phyloP scores from a whole-genome alignment of 139 green algal species.

The Coccomyxa sp. region DNA sequence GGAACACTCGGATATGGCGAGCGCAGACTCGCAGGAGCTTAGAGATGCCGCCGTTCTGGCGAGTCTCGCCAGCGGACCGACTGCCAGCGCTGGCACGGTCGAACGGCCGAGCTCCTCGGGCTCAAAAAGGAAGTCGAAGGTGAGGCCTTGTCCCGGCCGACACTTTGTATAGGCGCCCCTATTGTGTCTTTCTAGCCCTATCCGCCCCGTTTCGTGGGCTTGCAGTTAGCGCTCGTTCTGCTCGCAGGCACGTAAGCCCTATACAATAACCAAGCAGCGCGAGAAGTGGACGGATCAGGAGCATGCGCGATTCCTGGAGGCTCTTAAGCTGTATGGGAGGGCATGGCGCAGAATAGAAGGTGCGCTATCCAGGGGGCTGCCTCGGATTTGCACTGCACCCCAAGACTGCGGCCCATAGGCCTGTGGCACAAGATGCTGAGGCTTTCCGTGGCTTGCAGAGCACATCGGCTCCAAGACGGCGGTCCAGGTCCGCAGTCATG shows the following conservation, averaged over 20 bases:
- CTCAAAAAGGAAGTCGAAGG: background rate
- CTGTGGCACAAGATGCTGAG: background rate
- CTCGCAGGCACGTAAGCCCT: constrained; percentile 63
- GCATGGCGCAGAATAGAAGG: constrained; percentile 71
- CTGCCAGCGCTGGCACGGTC: background rate
- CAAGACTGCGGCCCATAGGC: too few relatives aligned
- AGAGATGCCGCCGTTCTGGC: background rate
- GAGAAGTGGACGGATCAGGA: constrained; percentile 88
- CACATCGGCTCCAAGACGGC: constrained; percentile 92
- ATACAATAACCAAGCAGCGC: constrained; percentile 75
- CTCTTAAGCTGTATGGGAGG: constrained; percentile 72
- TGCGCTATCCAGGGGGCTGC: constrained; percentile 4
- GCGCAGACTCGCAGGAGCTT: background rate
- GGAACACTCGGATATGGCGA: background rate
- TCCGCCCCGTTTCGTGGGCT: too few relatives aligned
- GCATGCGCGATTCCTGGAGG: constrained; percentile 86
- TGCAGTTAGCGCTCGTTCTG: too few relatives aligned
- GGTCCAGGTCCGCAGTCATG: constrained; percentile 93
- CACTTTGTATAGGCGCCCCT: too few relatives aligned
- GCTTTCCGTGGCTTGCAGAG: constrained; percentile 46
- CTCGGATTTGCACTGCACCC: background rate
- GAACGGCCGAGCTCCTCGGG: background rate
- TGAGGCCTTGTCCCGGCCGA: too few relatives aligned
- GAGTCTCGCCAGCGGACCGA: background rate
- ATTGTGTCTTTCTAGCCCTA: too few relatives aligned